Percentiles rank a stretch among this genome's conserved stretches.
Evolutionary conservation across 495 filamentous ascomycete species (phyloP).

Genomic region (Astrothelium subdiscretum): DNA sequence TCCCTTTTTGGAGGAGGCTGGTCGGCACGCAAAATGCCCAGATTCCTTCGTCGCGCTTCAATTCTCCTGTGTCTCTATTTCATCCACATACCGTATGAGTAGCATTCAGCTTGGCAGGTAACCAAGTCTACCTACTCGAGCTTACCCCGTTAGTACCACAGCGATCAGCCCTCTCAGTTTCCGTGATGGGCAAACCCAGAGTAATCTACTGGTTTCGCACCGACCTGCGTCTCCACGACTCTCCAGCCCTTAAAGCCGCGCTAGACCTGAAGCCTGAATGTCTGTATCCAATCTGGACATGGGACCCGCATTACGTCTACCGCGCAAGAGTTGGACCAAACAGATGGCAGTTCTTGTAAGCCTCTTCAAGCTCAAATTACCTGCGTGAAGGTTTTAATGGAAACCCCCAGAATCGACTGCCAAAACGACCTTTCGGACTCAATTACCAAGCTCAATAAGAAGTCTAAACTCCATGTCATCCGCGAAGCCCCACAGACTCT

Average conservation of each 20-base stretch:
- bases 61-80: background rate
- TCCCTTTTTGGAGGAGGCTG: background rate
- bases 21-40: background rate
- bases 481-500: constrained; percentile 57
- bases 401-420: constrained; percentile 51
- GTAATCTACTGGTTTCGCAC: constrained; percentile 71
- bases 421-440: constrained; percentile 50
- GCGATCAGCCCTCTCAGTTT: background rate
- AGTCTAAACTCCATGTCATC: constrained; percentile 54
- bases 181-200: constrained; percentile 28
- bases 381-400: background rate
- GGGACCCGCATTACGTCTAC: constrained; percentile 67
- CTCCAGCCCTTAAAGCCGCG: constrained; percentile 53
- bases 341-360: constrained; percentile 52
- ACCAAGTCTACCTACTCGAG: background rate
- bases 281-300: constrained; percentile 57
- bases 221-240: constrained; percentile 61
- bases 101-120: too few relatives aligned
- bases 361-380: background rate
- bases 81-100: background rate
- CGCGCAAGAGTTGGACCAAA: constrained; percentile 51
- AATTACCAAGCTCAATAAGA: constrained; percentile 48
- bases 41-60: background rate
- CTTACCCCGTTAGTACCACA: background rate
- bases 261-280: constrained; percentile 48